These are phyloP conservation scores for Phytophthora tentaculata DNA, from an alignment of 352 stramenopile species.

Conservation along the genomic window DNA sequence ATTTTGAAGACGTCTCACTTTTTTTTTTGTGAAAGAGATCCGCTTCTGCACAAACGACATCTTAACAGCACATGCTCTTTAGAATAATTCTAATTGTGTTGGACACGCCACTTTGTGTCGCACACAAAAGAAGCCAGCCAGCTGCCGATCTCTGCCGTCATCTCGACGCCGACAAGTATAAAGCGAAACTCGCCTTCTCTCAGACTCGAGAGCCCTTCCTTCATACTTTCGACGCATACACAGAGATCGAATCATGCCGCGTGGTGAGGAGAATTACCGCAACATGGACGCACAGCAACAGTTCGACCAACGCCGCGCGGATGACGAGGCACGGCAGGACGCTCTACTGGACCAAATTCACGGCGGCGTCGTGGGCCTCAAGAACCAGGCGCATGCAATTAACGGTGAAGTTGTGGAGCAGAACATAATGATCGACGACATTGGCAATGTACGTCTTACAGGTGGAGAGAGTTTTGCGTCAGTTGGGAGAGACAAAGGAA, in stretches of 20 bases:
- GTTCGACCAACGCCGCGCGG: conserved; percentile 58
- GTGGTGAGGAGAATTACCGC: conserved; percentile 59
- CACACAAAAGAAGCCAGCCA: conserved; percentile 39
- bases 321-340: conserved; percentile 72
- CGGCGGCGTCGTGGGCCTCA: conserved; percentile 74
- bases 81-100: too few species aligned
- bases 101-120: conserved; percentile 17
- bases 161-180: conserved; percentile 14
- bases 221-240: background rate
- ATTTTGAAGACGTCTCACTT: too few species aligned
- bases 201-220: conserved; percentile 16
- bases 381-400: conserved; percentile 85
- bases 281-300: conserved; percentile 72
- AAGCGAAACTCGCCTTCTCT: conserved; percentile 32
- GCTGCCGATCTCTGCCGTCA: conserved; percentile 41
- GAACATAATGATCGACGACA: conserved; percentile 85
- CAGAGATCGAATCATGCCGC: conserved; percentile 25
- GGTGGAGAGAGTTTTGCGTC: background rate
- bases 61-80: conserved; percentile 10
- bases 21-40: too few species aligned
- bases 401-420: conserved; percentile 87
- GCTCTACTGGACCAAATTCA: conserved; percentile 81
- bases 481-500: conserved; percentile 8
- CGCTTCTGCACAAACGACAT: background rate
- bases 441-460: conserved; percentile 54